These are phyloP conservation scores for Alternaria postmessia DNA, from an alignment of 2,329 filamentous ascomycete genomes.

Conservation along the genomic window DNA sequence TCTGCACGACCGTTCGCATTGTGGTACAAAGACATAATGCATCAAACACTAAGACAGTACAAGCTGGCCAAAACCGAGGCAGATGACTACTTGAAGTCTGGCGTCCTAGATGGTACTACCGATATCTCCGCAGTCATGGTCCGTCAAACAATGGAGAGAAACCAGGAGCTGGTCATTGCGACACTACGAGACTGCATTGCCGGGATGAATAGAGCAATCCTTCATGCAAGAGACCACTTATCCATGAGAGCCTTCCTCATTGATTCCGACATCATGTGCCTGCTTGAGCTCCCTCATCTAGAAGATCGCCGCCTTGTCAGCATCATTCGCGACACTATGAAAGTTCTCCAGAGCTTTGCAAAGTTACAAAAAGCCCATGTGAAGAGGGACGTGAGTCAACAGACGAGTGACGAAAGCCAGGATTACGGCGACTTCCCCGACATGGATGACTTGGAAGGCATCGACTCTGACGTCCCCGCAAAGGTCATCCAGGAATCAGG, in stretches of 20 bases:
- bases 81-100: slow-evolving; percentile 59
- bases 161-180: slow-evolving; percentile 65
- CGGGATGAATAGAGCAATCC: slow-evolving; percentile 60
- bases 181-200: slow-evolving; percentile 62
- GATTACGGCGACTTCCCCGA: slow-evolving; percentile 69
- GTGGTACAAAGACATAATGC: slow-evolving; percentile 64
- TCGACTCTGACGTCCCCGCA: slow-evolving; percentile 24
- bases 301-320: slow-evolving; percentile 54
- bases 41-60: slow-evolving; percentile 63
- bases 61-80: slow-evolving; percentile 64
- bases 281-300: slow-evolving; percentile 63
- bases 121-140: slow-evolving; percentile 58
- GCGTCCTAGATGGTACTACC: slow-evolving; percentile 46
- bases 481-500: slow-evolving; percentile 14
- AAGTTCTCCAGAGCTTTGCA: slow-evolving; percentile 56
- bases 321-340: slow-evolving; percentile 60
- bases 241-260: slow-evolving; percentile 55
- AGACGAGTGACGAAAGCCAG: slow-evolving; percentile 66
- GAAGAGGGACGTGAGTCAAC: slow-evolving; percentile 42
- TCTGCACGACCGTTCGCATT: slow-evolving; percentile 59
- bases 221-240: slow-evolving; percentile 51
- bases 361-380: slow-evolving; percentile 18
- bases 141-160: slow-evolving; percentile 62
- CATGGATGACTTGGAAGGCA: slow-evolving; percentile 57
- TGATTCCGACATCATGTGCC: slow-evolving; percentile 54